Evolutionary conservation across 2,329 filamentous ascomycete genomes (phyloP).

Genomic region (Endocalyx cinctus): DNA sequence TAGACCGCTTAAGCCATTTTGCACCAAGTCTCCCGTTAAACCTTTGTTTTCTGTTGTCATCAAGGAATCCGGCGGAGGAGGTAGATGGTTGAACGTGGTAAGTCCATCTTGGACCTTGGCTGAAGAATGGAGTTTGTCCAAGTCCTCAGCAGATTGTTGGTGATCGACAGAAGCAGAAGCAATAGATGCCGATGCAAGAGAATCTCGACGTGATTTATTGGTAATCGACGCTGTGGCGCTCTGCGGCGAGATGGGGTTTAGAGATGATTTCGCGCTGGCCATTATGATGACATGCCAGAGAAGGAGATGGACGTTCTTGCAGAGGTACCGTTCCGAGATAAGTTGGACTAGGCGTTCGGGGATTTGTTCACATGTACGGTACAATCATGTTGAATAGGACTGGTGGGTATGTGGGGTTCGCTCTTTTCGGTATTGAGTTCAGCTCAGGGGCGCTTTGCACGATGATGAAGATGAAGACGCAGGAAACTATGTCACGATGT

Average conservation of each 20-base stretch:
- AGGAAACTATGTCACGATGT: no score
- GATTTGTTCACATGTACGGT: no score
- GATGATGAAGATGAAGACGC: no score
- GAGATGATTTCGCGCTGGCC: constrained; percentile 25
- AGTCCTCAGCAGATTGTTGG: constrained; percentile 69
- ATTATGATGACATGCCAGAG: constrained; percentile 15
- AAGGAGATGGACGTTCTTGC: constrained; percentile 4
- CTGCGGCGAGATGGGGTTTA: constrained; percentile 32
- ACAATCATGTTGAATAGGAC: no score
- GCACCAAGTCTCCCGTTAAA: constrained; percentile 67
- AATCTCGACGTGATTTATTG: constrained; percentile 35
- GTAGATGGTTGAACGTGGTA: constrained; percentile 93
- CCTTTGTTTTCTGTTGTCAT: constrained; percentile 62
- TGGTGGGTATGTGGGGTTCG: no score
- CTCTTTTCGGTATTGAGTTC: no score
- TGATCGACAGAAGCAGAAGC: constrained; percentile 56
- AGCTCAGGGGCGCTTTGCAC: no score
- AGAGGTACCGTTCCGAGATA: background rate
- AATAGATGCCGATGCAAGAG: constrained; percentile 39
- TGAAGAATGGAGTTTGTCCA: constrained; percentile 83
- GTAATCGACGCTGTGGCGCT: constrained; percentile 23
- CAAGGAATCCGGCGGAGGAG: constrained; percentile 58
- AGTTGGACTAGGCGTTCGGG: no score
- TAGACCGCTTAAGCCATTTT: constrained; percentile 82
- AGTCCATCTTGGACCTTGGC: constrained; percentile 81